phyloP scores from a whole-genome alignment of 352 stramenopile genomes.

The Hyaloperonospora arabidopsidis region DNA sequence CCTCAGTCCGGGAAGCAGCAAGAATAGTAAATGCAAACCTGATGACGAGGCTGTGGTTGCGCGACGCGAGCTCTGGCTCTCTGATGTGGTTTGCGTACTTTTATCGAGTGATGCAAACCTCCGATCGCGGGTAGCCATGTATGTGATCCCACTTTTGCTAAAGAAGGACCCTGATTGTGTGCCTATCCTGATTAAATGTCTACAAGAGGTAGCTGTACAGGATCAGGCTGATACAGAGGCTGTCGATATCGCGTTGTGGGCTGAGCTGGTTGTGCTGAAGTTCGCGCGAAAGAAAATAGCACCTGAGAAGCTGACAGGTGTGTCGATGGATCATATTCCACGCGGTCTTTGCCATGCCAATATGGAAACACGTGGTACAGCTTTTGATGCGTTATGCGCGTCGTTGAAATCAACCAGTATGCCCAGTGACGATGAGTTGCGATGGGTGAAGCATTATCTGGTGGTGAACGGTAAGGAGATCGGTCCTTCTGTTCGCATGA shows the following conservation, averaged over 20 bases:
- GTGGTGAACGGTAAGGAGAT: slow-evolving; percentile 73
- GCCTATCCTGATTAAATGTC: slow-evolving; percentile 34
- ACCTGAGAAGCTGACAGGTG: slow-evolving; percentile 43
- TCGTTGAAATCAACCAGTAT: slow-evolving; percentile 77
- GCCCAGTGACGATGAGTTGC: slow-evolving; percentile 45
- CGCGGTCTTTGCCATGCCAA: slow-evolving; percentile 47
- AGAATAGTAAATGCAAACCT: slow-evolving; percentile 9
- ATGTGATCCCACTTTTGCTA: slow-evolving; percentile 62
- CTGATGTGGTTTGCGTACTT: slow-evolving; percentile 45
- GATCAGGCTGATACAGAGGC: slow-evolving; percentile 11
- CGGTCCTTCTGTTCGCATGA: slow-evolving; percentile 51
- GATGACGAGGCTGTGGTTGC: slow-evolving; percentile 20
- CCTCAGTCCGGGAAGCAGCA: slow-evolving; percentile 13
- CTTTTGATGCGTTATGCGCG: slow-evolving; percentile 72
- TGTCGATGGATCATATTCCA: slow-evolving; percentile 51
- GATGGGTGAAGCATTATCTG: slow-evolving; percentile 57
- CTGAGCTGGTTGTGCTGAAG: slow-evolving; percentile 72
- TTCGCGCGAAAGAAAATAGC: slow-evolving; percentile 63
- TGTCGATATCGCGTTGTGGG: slow-evolving; percentile 52
- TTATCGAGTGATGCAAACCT: slow-evolving; percentile 44
- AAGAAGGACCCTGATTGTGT: slow-evolving; percentile 63
- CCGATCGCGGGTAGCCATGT: slow-evolving; percentile 59
- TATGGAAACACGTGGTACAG: slow-evolving; percentile 48
- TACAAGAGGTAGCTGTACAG: slow-evolving; percentile 29
- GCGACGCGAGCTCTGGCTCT: slow-evolving; percentile 49